Base-by-base conservation (phyloP, 495 filamentous ascomycete genomes). In the Diplogelasinospora grovesii region DNA sequence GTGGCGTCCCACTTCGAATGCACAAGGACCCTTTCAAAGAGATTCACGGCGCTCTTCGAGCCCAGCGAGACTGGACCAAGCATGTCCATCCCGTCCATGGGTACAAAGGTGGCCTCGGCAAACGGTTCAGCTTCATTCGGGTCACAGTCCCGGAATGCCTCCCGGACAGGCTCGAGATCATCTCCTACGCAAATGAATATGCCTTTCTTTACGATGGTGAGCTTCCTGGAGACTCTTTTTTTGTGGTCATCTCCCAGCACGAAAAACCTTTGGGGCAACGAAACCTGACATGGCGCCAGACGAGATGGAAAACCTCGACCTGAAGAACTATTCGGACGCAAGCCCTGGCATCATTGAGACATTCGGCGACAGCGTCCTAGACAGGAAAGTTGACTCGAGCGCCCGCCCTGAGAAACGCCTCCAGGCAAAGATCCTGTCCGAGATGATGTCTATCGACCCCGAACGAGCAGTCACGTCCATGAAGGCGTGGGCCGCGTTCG, bases 121-220 rank as follows among this genome's bases (percentile, higher is more conserved):
- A 31, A 13, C 18, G 27, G 13, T 52, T 41, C 28, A 54, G 22
- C 36, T 58, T 65, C 39, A 54, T 62, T 3, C 28, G 43, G 5
- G 39, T 56, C 1, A 35, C 43, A 5, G 42, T 56, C 13, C 53
- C 68, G 1, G 68, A 71, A 36, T 65, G 59, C 32, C 30, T 63
- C 6, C 66, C 65, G 7, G 68, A 69, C 8, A 39, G 66, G 21
- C 49, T 71, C 2, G 64, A 69, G 46, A 45, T 66, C 8, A 43
- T 67, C 22, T 54, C 56, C 5, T 71, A 71, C 42, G 57, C 59
- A 7, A 64, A 61, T 35, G 68, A 72, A 35, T 64, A 64, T 41
- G 64, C 54, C 7, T 69, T 65, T 36, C 43, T 70, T 3, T 51
- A 70, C 43, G 66, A 71, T 44, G 68, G 39, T 33, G 36, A 42